A percentile compares a stretch with the other conserved stretches of the same genome.
These are phyloP conservation scores for Yamagishiella unicocca DNA, from an alignment of 139 green algal species.

Conservation along the genomic window DNA sequence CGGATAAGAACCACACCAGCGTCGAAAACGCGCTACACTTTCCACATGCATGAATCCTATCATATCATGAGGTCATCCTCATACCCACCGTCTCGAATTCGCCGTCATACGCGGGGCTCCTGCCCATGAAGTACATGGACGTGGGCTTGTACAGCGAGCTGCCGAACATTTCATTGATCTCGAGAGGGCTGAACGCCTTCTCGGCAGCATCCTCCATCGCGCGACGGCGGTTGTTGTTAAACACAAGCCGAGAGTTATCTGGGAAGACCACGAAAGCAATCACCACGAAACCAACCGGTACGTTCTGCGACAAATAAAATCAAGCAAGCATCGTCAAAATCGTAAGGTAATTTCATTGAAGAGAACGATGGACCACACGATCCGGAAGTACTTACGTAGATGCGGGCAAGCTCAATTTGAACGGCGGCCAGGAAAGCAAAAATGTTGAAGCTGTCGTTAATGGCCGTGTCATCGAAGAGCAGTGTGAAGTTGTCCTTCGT, in stretches of 20 bases:
- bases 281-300: not conserved
- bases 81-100: not conserved
- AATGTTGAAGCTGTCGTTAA: not conserved
- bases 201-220: not conserved
- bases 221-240: conserved; percentile 5
- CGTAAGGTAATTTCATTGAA: too few species aligned
- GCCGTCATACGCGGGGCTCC: not conserved
- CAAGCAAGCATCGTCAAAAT: too few species aligned
- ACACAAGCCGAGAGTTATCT: too few species aligned
- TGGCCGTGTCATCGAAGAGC: not conserved
- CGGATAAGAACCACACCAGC: too few species aligned
- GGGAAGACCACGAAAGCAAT: conserved; percentile 1
- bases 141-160: too few species aligned
- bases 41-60: too few species aligned
- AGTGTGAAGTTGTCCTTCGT: not conserved
- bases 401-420: not conserved
- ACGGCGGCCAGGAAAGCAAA: not conserved
- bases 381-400: conserved; percentile 13
- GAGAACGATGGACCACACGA: too few species aligned
- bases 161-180: not conserved
- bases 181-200: too few species aligned
- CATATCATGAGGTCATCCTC: too few species aligned
- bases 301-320: not conserved
- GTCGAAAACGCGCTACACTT: too few species aligned
- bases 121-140: too few species aligned